These are phyloP conservation scores for Pistacia vera DNA, from an alignment of 345 rosid genomes.

Conservation along the genomic window DNA sequence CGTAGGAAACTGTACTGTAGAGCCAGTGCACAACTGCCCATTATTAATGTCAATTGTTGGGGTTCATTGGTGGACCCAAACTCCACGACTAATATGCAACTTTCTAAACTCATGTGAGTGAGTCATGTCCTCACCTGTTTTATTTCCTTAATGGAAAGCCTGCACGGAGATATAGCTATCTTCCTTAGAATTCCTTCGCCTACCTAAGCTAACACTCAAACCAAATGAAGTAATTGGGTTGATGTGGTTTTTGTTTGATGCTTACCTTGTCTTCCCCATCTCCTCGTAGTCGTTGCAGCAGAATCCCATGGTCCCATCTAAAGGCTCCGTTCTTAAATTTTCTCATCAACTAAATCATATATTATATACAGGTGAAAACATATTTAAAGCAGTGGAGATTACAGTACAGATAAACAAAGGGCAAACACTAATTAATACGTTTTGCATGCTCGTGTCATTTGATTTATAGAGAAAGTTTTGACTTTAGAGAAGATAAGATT, in stretches of 20 bases:
- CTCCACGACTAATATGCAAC: neutral
- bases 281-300: neutral
- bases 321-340: neutral
- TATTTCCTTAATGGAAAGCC: neutral
- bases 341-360: neutral
- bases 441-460: conserved; percentile 1
- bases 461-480: neutral
- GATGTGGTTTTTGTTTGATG: neutral
- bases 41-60: conserved; percentile 12
- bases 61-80: conserved; percentile 8
- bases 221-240: neutral
- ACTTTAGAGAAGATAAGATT: neutral
- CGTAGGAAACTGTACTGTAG: neutral
- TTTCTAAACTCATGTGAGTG: neutral
- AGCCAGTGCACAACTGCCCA: neutral
- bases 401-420: neutral
- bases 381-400: too few species aligned
- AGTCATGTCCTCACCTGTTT: conserved; percentile 3
- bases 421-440: neutral
- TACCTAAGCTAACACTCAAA: neutral
- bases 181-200: too few species aligned
- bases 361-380: too few species aligned
- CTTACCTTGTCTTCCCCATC: neutral
- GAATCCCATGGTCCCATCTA: neutral
- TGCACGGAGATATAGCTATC: neutral